Conservation (phyloP, 306 rosid species). For the Astragalus glycyphyllos region DNA sequence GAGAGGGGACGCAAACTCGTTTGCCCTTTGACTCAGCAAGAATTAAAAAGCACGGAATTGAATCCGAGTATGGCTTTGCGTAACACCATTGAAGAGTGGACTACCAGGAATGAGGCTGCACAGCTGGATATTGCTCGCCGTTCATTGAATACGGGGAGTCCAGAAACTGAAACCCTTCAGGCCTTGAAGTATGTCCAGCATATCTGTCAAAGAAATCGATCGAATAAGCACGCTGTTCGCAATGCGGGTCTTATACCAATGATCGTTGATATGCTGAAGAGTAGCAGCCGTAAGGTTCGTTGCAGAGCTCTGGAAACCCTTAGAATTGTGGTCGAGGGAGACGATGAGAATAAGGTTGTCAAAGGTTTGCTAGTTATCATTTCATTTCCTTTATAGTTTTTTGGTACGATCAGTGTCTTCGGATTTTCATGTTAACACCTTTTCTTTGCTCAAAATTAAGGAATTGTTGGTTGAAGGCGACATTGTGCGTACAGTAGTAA, state of each 20-base stretch:
- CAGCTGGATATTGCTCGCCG: slow-evolving; percentile 93
- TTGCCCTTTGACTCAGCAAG: slow-evolving; percentile 81
- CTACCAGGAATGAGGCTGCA: slow-evolving; percentile 90
- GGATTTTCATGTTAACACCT: slow-evolving; percentile 42
- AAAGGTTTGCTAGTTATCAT: slow-evolving; percentile 45
- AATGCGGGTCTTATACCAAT: slow-evolving; percentile 84
- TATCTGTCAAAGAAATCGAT: slow-evolving; percentile 72
- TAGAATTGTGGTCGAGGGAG: slow-evolving; percentile 78
- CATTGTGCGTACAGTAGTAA: slow-evolving; percentile 82
- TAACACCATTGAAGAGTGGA: slow-evolving; percentile 99
- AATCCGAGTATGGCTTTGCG: slow-evolving; percentile 97
- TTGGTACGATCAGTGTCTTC: slow-evolving; percentile 32
- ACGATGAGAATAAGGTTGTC: slow-evolving; percentile 84
- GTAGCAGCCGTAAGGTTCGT: slow-evolving; percentile 78
- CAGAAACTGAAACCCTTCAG: slow-evolving; percentile 74
- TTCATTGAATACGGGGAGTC: slow-evolving; percentile 66
- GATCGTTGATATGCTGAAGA: slow-evolving; percentile 87
- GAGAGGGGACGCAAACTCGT: slow-evolving; percentile 82
- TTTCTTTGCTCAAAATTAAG: slow-evolving; percentile 57
- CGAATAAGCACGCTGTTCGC: slow-evolving; percentile 70
- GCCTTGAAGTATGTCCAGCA: slow-evolving; percentile 74
- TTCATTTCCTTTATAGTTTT: slow-evolving; percentile 37
- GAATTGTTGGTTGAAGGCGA: slow-evolving; percentile 91
- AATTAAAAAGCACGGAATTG: slow-evolving; percentile 67
- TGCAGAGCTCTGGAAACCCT: slow-evolving; percentile 88